Evolutionary conservation across 768 basidiomycete genomes (phyloP).

Genomic region (Erythrobasidium yunnanense): DNA sequence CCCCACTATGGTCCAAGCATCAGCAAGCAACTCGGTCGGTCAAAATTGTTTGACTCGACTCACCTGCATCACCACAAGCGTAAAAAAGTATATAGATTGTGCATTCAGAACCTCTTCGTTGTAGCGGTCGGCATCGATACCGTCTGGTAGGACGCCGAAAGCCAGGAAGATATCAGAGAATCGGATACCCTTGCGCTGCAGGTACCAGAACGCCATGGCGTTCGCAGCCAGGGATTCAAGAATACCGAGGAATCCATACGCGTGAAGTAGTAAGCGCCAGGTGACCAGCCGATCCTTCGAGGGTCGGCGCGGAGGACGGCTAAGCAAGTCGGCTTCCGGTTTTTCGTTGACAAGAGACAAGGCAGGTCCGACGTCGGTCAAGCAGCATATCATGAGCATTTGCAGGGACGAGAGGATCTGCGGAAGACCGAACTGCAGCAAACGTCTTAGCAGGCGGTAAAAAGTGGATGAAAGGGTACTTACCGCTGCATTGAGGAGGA

Average conservation of each 20-base stretch:
- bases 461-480: no score
- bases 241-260: slow-evolving; percentile 52
- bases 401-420: background rate
- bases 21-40: background rate
- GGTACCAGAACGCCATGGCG: slow-evolving; percentile 35
- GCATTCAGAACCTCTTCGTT: slow-evolving; percentile 43
- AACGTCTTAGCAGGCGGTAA: no score
- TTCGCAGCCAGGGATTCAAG: slow-evolving; percentile 48
- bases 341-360: slow-evolving; percentile 53
- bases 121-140: slow-evolving; percentile 33
- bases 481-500: slow-evolving; percentile 51
- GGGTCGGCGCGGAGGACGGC: slow-evolving; percentile 51
- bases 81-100: slow-evolving; percentile 51
- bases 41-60: slow-evolving; percentile 46
- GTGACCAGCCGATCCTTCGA: slow-evolving; percentile 53
- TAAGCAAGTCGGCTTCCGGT: slow-evolving; percentile 54
- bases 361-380: slow-evolving; percentile 52
- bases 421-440: slow-evolving; percentile 49
- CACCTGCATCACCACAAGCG: slow-evolving; percentile 53
- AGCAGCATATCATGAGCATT: slow-evolving; percentile 46
- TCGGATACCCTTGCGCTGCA: slow-evolving; percentile 43
- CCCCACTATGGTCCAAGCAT: no score
- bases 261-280: slow-evolving; percentile 49
- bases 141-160: slow-evolving; percentile 43
- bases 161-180: slow-evolving; percentile 48